These are phyloP conservation scores for Vanilla planifolia DNA, from an alignment of 106 monocot genomes.

Conservation along the genomic window DNA sequence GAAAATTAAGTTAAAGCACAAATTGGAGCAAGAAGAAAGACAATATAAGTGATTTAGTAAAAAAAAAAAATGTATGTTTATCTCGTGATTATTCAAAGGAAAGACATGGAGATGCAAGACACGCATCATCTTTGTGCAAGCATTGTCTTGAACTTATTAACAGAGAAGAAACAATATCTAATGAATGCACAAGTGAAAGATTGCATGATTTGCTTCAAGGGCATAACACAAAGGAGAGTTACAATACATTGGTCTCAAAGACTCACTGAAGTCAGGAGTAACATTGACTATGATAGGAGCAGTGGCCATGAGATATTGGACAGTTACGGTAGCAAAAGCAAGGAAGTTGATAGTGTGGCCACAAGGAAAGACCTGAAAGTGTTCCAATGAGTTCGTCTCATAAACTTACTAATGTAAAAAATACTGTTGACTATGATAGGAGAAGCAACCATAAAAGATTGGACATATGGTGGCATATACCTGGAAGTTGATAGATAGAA, in stretches of 20 bases:
- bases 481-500: too few species aligned
- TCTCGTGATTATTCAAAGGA: conserved; percentile 20
- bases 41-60: conserved; percentile 3
- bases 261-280: neutral
- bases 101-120: neutral
- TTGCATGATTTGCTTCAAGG: conserved; percentile 6
- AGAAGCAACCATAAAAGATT: conserved; percentile 23
- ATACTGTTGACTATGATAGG: too few species aligned
- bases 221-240: conserved; percentile 1
- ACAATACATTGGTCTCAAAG: conserved; percentile 4
- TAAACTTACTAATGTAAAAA: too few species aligned
- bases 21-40: conserved; percentile 13
- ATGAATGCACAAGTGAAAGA: conserved; percentile 16
- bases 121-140: conserved; percentile 32
- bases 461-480: too few species aligned
- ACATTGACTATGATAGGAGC: conserved; percentile 12
- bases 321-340: conserved; percentile 11
- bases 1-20: conserved; percentile 7
- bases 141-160: conserved; percentile 11
- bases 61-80: conserved; percentile 13
- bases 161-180: conserved; percentile 25
- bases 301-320: conserved; percentile 10
- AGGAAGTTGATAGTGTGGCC: conserved; percentile 14
- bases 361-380: conserved; percentile 18
- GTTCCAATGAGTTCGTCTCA: too few species aligned